Base-by-base conservation (phyloP, 2,329 filamentous ascomycete species). In the Colletotrichum theobromicola region DNA sequence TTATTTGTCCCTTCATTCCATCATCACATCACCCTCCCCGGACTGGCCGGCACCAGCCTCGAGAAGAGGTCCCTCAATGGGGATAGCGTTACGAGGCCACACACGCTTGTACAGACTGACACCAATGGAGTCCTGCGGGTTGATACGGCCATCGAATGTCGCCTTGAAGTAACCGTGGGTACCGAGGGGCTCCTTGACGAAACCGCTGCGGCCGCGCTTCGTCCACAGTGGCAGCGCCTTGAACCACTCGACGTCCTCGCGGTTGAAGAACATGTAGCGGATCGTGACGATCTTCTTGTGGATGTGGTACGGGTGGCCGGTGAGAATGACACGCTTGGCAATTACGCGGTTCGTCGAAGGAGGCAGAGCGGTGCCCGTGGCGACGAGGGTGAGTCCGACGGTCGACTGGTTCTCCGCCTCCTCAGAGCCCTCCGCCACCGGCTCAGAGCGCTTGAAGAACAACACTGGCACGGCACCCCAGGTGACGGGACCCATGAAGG, bases 111-210 rank as follows among this genome's bases (percentile, higher is more conserved):
- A 97, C 80, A 97, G 82, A 85, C 95, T 98, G 76, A 98, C 94
- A 64, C 95, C 97, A 61, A 99, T 92, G 4, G 95, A 93, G 85
- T 99, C 97, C 85, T 98, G 94, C 2, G 97, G 96, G 84, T 98
- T 98, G 83, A 99, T 96, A 82, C 94, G 94, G 15, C 93, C 95
- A 83, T 99, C 97, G 86, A 99, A 99, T 3, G 94, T 98, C 15
- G 97, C 97, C 89, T 99, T 99, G 90, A 98, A 98, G 87, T 99
- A 99, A n/a, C 97, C 97, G 84, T 99, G 97, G 42, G 97, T 99
- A 79, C 97, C 97, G 64, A 99, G 86, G 72, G 93, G 90, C 87
- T 99, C 97, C 88, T 98, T 98, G 87, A 99, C 92, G 83, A 93
- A 98, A 10, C 97, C 97, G 78, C 92, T 94, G 76, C 97, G 89